These are phyloP conservation scores for Dendrocalamus latiflorus DNA, from an alignment of 202 grass and related monocot genomes.

Conservation along the genomic window DNA sequence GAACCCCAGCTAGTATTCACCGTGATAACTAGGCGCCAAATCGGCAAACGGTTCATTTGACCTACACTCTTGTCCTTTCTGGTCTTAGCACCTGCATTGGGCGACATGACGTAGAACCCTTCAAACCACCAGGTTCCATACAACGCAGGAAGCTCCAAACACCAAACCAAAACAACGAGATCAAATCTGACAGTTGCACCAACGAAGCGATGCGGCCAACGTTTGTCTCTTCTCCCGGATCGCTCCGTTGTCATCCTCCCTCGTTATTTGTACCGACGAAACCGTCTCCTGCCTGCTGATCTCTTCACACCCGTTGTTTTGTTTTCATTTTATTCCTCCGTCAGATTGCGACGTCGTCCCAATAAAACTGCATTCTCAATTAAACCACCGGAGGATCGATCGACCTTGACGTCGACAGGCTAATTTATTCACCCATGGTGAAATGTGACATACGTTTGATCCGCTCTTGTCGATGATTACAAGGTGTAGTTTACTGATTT, in stretches of 20 bases:
- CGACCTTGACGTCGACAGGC: constrained; percentile 11
- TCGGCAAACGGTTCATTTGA: constrained; percentile 24
- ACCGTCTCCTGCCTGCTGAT: constrained; percentile 30
- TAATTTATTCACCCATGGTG: constrained; percentile 34
- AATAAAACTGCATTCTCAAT: constrained; percentile 23
- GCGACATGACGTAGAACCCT: constrained; percentile 31
- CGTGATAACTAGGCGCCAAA: background rate
- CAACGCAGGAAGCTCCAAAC: constrained; percentile 29
- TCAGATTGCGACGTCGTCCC: constrained; percentile 25
- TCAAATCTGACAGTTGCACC: constrained; percentile 22
- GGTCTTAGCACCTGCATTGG: constrained; percentile 38
- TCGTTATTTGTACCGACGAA: constrained; percentile 38
- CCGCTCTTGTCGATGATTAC: constrained; percentile 29
- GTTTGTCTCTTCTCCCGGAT: constrained; percentile 47
- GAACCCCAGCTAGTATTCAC: background rate
- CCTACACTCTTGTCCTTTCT: constrained; percentile 13
- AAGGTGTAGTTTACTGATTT: background rate
- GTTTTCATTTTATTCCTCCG: constrained; percentile 6
- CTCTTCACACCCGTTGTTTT: background rate
- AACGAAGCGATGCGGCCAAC: constrained; percentile 13
- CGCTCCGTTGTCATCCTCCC: constrained; percentile 24
- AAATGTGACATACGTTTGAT: constrained; percentile 26
- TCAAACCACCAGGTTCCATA: constrained; percentile 26
- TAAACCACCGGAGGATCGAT: constrained; percentile 11
- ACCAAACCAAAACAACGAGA: constrained; percentile 18